Evolutionary conservation across 2,329 filamentous ascomycete genomes (phyloP).

Genomic region (Cyphellophora attinorum): DNA sequence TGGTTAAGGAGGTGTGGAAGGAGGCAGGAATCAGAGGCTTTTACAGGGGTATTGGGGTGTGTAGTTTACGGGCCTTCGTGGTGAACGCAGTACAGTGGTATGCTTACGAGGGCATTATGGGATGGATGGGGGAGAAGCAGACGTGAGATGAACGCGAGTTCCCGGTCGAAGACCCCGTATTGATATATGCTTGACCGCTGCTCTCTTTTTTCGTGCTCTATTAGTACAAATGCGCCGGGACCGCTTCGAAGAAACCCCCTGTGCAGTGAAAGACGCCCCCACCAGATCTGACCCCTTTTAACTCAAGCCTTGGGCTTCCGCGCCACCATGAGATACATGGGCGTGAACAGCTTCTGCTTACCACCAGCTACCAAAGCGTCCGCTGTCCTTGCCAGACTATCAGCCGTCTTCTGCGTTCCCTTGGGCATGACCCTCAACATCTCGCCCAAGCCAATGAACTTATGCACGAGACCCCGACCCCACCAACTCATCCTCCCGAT

Average conservation of each 20-base stretch:
- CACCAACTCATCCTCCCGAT: slow-evolving; percentile 82
- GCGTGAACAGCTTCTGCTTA: slow-evolving; percentile 85
- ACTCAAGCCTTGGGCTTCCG: slow-evolving; percentile 61
- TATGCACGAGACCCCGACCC: slow-evolving; percentile 67
- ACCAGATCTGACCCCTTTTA: slow-evolving; percentile 3
- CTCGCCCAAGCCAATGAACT: slow-evolving; percentile 68
- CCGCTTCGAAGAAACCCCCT: no score
- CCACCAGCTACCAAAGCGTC: slow-evolving; percentile 83
- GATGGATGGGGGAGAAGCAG: no score
- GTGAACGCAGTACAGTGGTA: slow-evolving; percentile 95
- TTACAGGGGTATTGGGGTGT: slow-evolving; percentile 67
- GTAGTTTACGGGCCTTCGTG: slow-evolving; percentile 76
- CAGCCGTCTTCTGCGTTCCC: slow-evolving; percentile 90
- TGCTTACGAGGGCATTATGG: slow-evolving; percentile 83
- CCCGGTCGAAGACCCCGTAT: no score
- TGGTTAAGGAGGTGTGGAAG: slow-evolving; percentile 58
- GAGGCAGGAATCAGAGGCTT: slow-evolving; percentile 54
- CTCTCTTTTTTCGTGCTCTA: no score
- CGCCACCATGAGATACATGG: slow-evolving; percentile 95
- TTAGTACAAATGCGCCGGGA: no score
- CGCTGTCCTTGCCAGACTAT: slow-evolving; percentile 71
- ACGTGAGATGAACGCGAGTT: no score
- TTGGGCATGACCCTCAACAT: slow-evolving; percentile 62
- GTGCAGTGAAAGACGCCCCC: no score
- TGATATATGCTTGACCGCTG: no score